Conservation (phyloP, 2,329 filamentous ascomycete species). For the Blumeria graminis region DNA sequence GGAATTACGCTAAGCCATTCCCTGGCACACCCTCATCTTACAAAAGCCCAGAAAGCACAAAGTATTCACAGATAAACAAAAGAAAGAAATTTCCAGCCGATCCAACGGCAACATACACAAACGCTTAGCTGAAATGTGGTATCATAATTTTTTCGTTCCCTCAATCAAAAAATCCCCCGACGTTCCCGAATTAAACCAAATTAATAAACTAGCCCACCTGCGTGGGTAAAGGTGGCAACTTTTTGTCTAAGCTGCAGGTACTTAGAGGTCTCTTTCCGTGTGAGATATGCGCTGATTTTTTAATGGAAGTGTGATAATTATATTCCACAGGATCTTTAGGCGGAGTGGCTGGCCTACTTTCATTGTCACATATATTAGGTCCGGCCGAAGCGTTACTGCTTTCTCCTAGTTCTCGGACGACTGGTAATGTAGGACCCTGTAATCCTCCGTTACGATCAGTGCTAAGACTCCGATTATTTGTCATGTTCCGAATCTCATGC, state of each 20-base stretch:
- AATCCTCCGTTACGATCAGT: conserved; percentile 28
- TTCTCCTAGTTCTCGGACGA: conserved; percentile 80
- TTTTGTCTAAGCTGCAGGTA: conserved; percentile 34
- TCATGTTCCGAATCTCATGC: conserved; percentile 19
- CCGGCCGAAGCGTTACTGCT: conserved; percentile 38
- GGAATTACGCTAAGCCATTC: too few relatives aligned
- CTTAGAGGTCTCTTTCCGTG: conserved; percentile 16
- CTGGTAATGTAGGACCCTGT: conserved; percentile 41
- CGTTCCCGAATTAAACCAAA: too few relatives aligned
- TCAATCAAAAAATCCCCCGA: too few relatives aligned
- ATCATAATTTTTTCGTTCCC: not conserved
- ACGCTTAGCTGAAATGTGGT: not conserved
- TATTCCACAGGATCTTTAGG: conserved; percentile 16
- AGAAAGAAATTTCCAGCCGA: not conserved
- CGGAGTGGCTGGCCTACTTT: conserved; percentile 19
- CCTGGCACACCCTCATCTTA: too few relatives aligned
- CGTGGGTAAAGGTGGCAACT: conserved; percentile 29
- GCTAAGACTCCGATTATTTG: conserved; percentile 30
- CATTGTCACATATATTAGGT: conserved; percentile 22
- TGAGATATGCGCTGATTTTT: not conserved
- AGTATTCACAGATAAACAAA: not conserved
- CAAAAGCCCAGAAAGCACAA: too few relatives aligned
- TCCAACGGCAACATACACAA: not conserved
- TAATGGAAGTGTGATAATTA: not conserved
- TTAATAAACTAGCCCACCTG: not conserved